Percentiles rank a stretch among this genome's conserved stretches.
phyloP scores from a whole-genome alignment of 495 filamentous ascomycete genomes.

The Physcia stellaris region DNA sequence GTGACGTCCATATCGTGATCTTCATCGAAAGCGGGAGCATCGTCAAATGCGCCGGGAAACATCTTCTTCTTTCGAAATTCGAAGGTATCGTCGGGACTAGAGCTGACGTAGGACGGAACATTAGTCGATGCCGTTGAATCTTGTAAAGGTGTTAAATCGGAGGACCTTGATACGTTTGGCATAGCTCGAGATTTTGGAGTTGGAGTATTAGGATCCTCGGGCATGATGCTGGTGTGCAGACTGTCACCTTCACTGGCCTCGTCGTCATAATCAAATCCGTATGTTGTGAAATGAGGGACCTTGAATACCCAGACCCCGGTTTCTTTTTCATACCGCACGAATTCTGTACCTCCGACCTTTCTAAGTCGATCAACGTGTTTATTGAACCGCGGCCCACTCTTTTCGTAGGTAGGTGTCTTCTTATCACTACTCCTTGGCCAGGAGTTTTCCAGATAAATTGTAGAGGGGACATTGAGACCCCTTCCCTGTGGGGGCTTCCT shows the following conservation, averaged over 20 bases:
- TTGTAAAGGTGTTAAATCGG: conserved; percentile 18
- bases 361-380: conserved; percentile 75
- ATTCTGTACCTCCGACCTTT: conserved; percentile 63
- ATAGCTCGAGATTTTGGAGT: conserved; percentile 35
- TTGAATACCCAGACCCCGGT: conserved; percentile 82
- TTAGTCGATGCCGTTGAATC: conserved; percentile 17
- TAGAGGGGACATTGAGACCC: conserved; percentile 81
- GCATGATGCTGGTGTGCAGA: conserved; percentile 44
- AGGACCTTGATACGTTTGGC: conserved; percentile 13
- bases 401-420: conserved; percentile 36
- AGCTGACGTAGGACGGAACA: conserved; percentile 32
- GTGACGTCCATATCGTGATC: conserved; percentile 32
- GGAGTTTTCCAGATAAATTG: conserved; percentile 73
- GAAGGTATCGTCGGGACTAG: conserved; percentile 62
- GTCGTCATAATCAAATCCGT: conserved; percentile 79
- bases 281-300: conserved; percentile 91
- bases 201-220: conserved; percentile 44
- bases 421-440: conserved; percentile 65
- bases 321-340: conserved; percentile 59
- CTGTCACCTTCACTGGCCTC: conserved; percentile 46
- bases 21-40: conserved; percentile 38
- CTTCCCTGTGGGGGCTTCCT: conserved; percentile 72
- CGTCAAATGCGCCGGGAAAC: conserved; percentile 69
- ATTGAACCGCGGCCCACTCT: conserved; percentile 43
- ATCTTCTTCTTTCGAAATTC: conserved; percentile 61